Percentiles rank a stretch among this genome's conserved stretches.
These are phyloP conservation scores for Lipomyces chichibuensis DNA, from an alignment of 805 yeast genomes.

Conservation along the genomic window DNA sequence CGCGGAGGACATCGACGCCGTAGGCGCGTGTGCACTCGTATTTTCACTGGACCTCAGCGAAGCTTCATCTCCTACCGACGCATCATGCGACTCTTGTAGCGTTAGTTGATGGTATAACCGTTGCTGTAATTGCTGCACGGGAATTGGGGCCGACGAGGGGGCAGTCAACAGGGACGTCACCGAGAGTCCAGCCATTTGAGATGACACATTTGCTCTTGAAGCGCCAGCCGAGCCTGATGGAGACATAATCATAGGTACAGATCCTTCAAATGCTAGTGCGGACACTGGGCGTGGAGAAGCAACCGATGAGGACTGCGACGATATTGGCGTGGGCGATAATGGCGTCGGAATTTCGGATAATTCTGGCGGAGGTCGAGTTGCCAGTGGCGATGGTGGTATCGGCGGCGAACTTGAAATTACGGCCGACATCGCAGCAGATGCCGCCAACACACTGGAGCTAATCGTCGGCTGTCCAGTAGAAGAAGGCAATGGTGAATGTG, in stretches of 20 bases:
- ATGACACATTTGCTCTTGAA: not conserved
- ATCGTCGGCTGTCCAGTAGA: constrained; percentile 3
- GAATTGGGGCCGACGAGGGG: not conserved
- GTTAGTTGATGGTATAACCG: constrained; percentile 18
- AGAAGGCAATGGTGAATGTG: not conserved
- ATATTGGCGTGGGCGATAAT: constrained; percentile 29
- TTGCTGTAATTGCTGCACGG: constrained; percentile 16
- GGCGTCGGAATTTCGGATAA: constrained; percentile 28
- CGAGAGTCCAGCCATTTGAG: not conserved
- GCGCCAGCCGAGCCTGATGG: not conserved
- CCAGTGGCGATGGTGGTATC: constrained; percentile 30
- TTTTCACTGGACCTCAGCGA: not conserved
- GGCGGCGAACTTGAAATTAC: constrained; percentile 20
- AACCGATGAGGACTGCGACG: not conserved
- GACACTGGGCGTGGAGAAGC: constrained; percentile 5
- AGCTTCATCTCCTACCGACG: not conserved
- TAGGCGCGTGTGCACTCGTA: constrained; percentile 1
- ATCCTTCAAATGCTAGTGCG: not conserved
- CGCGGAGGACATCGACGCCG: not conserved
- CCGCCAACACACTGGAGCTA: constrained; percentile 23
- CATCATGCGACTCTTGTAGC: constrained; percentile 18
- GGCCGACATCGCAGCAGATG: constrained; percentile 27
- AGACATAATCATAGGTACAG: not conserved
- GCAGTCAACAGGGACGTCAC: not conserved
- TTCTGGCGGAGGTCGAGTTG: constrained; percentile 16